phyloP scores from a whole-genome alignment of 768 basidiomycete species.

The Termitomyces bulborhizus region DNA sequence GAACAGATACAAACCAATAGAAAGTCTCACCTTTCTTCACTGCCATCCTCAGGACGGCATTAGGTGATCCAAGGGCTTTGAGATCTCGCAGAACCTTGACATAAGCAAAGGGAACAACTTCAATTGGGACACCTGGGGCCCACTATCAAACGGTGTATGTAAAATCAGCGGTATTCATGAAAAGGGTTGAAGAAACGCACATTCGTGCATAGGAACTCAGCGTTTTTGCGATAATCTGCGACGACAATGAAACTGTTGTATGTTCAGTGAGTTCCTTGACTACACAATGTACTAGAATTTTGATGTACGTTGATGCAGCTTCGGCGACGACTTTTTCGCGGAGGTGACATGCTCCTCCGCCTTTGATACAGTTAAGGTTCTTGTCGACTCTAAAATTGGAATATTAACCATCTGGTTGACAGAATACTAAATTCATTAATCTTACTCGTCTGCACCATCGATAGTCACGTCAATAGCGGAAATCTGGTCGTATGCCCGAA shows the following conservation, averaged over 20 bases:
- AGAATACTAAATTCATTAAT: not conserved
- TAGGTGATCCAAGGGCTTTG: conserved; percentile 53
- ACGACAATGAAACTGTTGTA: conserved; percentile 72
- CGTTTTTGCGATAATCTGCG: conserved; percentile 95
- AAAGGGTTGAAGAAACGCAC: conserved; percentile 34
- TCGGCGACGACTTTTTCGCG: conserved; percentile 98
- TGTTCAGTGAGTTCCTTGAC: not conserved
- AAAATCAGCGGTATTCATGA: not conserved
- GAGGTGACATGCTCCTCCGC: conserved; percentile 93
- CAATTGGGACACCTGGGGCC: conserved; percentile 86
- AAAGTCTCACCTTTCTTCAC: conserved; percentile 53
- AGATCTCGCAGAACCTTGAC: conserved; percentile 77
- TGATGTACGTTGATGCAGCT: conserved; percentile 74
- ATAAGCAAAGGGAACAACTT: conserved; percentile 96
- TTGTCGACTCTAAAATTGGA: conserved; percentile 63
- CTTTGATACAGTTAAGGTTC: conserved; percentile 90
- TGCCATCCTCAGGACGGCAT: conserved; percentile 87
- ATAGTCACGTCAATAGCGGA: conserved; percentile 92
- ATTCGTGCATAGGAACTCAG: conserved; percentile 70
- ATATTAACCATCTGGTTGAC: not conserved
- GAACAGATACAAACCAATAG: not conserved
- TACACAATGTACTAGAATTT: not conserved
- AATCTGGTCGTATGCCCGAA: conserved; percentile 54
- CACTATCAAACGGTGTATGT: conserved; percentile 44
- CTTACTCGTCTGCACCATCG: conserved; percentile 96